Base-by-base conservation (phyloP, 1,284 basidiomycete species). In the Moniliophthora roreri region DNA sequence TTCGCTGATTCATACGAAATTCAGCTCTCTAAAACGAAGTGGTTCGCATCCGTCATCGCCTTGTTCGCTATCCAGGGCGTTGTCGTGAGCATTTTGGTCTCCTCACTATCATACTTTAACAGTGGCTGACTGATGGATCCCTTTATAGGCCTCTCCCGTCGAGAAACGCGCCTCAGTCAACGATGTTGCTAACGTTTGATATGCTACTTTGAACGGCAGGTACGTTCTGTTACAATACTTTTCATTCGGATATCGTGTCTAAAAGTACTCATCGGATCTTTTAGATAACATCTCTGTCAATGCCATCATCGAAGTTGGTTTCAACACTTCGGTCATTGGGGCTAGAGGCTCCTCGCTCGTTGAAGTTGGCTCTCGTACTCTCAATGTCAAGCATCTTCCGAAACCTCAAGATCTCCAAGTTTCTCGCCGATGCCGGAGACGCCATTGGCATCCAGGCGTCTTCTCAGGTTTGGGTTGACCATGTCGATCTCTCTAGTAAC, bases 361-460 rank as follows among this genome's bases (percentile, higher is more conserved):
- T 41, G 75, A 74, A 38, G 66, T 71, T 54, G 75, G 75, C 1
- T 67, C 77, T 39, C 73, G 77, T 52, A 71, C 78, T 46, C 56
- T 75, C 47, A 60, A 71, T 32, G 69, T 68, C 45, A 61, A 55
- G 37, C 78, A 79, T 79, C 60, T 70, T 78, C 56, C 71, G 77
- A 26, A 79, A 79, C 59, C 60, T 79, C 60, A 77, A 76, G 61
- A 72, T 79, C 52, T 74, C 74, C 38, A 78, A 78, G 62, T 77
- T 79, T 24, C 62, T 77, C 0, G 75, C 76, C n/a, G 56, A 54
- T 2, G 71, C 69, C 50, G 76, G 76, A 41, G 74, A 78, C 60
- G 72, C 71, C 26, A 67, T 77, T 50, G 76, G 73, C 32, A 66
- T 78, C 42, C 75, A 78, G 58, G 61, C 63, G n/a, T 57, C 77